Evolutionary conservation across 805 yeast species (phyloP).

Genomic region (Candida caryicola): DNA sequence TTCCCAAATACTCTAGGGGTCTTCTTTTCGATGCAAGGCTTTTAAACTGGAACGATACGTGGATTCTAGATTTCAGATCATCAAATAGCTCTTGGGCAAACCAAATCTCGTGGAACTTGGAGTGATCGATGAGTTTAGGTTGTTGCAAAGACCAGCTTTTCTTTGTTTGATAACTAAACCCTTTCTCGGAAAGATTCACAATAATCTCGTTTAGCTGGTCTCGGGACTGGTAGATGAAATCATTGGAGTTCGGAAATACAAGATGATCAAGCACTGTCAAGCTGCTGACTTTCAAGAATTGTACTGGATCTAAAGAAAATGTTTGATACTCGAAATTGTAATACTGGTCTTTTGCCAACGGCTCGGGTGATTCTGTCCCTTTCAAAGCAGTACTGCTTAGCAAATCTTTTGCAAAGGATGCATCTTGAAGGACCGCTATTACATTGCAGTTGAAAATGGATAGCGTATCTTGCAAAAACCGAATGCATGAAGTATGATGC

Average conservation of each 20-base stretch:
- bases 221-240: slow-evolving; percentile 35
- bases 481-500: not conserved
- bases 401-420: too few species aligned
- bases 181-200: slow-evolving; percentile 1
- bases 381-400: too few species aligned
- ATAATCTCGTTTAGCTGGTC: slow-evolving; percentile 20
- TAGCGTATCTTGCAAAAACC: too few species aligned
- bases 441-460: too few species aligned
- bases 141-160: slow-evolving; percentile 16
- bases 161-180: slow-evolving; percentile 20
- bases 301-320: slow-evolving; percentile 5
- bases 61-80: slow-evolving; percentile 27
- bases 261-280: too few species aligned
- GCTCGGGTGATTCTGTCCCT: too few species aligned
- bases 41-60: slow-evolving; percentile 47
- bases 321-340: slow-evolving; percentile 44
- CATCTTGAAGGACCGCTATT: too few species aligned
- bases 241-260: too few species aligned
- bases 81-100: slow-evolving; percentile 33
- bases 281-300: too few species aligned
- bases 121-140: slow-evolving; percentile 38
- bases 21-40: slow-evolving; percentile 26
- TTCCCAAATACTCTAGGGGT: slow-evolving; percentile 41
- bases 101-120: slow-evolving; percentile 51
- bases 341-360: slow-evolving; percentile 29